Percentiles rank a stretch among this genome's conserved stretches.
Evolutionary conservation across 2,329 filamentous ascomycete species (phyloP).

Genomic region (Lachnellula hyalina): DNA sequence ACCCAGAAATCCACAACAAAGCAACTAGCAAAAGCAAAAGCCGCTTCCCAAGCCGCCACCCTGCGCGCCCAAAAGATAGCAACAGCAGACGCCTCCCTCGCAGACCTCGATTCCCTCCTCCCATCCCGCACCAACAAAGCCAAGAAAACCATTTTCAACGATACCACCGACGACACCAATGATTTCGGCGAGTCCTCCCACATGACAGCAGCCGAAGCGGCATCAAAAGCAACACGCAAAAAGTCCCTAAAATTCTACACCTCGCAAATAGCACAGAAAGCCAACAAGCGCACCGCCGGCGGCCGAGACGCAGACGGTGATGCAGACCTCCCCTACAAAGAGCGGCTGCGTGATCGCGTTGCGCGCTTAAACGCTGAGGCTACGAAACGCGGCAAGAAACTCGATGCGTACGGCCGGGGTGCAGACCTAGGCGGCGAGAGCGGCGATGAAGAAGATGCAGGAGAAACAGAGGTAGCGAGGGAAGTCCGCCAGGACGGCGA

Average conservation of each 20-base stretch:
- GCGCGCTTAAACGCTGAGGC: conserved; percentile 84
- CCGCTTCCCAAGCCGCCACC: conserved; percentile 31
- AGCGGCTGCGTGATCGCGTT: conserved; percentile 80
- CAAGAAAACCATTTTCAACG: conserved; percentile 29
- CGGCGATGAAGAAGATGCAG: conserved; percentile 24
- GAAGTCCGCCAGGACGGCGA: conserved; percentile 42
- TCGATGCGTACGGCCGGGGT: conserved; percentile 59
- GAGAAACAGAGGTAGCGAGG: conserved; percentile 37
- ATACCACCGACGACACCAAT: conserved; percentile 33
- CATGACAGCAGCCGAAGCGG: conserved; percentile 65
- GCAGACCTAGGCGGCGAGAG: conserved; percentile 54
- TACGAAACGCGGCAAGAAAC: conserved; percentile 70
- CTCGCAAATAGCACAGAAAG: conserved; percentile 92
- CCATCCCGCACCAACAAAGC: conserved; percentile 9
- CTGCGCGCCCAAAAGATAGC: conserved; percentile 31
- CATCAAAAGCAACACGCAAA: conserved; percentile 83
- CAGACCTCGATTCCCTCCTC: conserved; percentile 15
- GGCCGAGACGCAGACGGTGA: conserved; percentile 74
- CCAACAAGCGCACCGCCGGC: conserved; percentile 73
- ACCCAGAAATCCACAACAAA: conserved; percentile 31
- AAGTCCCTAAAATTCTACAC: conserved; percentile 97
- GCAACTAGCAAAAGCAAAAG: conserved; percentile 30
- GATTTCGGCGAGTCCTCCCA: conserved; percentile 88
- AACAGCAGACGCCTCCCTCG: conserved; percentile 33
- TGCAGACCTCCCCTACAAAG: conserved; percentile 78